Evolutionary conservation across 306 rosid genomes (phyloP), one percentile per base, ranked within the genome.

Genomic region (Hylodesmum podocarpum): DNA sequence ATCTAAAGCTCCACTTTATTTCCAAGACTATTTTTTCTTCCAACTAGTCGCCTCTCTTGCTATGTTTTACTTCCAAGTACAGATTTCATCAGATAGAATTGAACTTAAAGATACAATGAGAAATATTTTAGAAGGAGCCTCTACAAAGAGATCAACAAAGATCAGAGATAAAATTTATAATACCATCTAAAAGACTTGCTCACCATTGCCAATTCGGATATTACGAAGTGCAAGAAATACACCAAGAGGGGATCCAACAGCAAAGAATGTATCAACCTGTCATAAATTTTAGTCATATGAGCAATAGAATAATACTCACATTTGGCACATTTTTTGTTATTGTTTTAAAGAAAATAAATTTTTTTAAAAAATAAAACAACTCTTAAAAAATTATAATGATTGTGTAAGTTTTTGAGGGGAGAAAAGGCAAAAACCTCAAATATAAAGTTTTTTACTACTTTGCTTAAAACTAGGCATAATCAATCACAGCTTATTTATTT

Each of bases 161-260:
- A 69, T 21, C 36, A 18, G 34, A 67, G 25, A 62, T 43, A 73
- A 73, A 27, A 39, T 44, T 29, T 13, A 39, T 37, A 57, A 79
- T 28, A 50, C 51, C 81, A 78, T 40, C 73, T 54, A 44, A 31
- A 28, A 13, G 31, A 80, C 21, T 31, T 61, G 64, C 71, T 28
- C 89, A 95, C 99, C 99, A 72, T 80, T 80, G 83, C 99, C 98
- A 66, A 92, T 77, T 61, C 99, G 94, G 75, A 92, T 79, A 68
- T 96, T 96, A 40, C 98, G 97, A 71, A 96, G 96, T 70, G 99
- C 90, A 64, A 96, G 96, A 86, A 96, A 96, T 73, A 96, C 98
- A 75, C 99, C 98, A 28, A 96, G 96, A 70, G 99, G 98, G 16
- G 99, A 96, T 76, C 99, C 99, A 87, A 92, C 98, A n/a, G 97